Evolutionary conservation across 1,284 basidiomycete species (phyloP).

Genomic region (Cryptococcus floricola): DNA sequence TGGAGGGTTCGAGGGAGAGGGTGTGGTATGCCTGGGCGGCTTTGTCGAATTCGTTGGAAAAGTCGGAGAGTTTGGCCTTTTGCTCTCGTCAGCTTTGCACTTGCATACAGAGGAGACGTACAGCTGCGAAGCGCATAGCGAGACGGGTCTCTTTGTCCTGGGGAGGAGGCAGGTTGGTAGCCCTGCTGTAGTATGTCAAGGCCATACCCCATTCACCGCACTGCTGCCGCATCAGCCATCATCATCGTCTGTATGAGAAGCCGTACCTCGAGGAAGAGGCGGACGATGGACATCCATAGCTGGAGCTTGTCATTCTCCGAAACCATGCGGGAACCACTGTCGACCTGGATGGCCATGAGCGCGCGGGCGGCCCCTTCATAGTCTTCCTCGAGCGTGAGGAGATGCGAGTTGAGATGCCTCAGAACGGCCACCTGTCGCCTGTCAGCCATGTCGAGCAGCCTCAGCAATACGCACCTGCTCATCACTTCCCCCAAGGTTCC

Average conservation of each 20-base stretch:
- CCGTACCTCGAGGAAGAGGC: constrained; percentile 83
- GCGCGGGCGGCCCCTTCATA: constrained; percentile 89
- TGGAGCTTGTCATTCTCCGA: constrained; percentile 81
- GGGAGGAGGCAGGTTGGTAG: constrained; percentile 79
- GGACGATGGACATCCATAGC: constrained; percentile 89
- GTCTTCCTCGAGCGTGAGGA: constrained; percentile 85
- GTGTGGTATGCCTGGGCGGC: constrained; percentile 95
- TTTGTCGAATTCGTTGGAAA: constrained; percentile 84
- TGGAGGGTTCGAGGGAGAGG: constrained; percentile 77
- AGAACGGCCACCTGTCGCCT: constrained; percentile 67
- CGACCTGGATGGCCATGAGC: constrained; percentile 83
- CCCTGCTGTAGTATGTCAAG: constrained; percentile 93
- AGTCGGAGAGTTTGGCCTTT: constrained; percentile 85
- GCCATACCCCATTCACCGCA: constrained; percentile 64
- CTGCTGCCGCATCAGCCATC: constrained; percentile 13
- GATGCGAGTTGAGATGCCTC: constrained; percentile 78
- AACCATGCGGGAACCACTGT: constrained; percentile 75
- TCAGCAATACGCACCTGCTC: constrained; percentile 67
- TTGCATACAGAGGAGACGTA: neutral
- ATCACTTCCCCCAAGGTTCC: constrained; percentile 66
- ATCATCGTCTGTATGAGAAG: neutral
- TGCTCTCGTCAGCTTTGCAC: neutral
- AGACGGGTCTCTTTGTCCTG: constrained; percentile 73
- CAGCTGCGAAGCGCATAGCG: constrained; percentile 71
- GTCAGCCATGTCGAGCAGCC: neutral